Evolutionary conservation across 2,329 filamentous ascomycete genomes (phyloP).

Genomic region (Dactylonectria estremocensis): DNA sequence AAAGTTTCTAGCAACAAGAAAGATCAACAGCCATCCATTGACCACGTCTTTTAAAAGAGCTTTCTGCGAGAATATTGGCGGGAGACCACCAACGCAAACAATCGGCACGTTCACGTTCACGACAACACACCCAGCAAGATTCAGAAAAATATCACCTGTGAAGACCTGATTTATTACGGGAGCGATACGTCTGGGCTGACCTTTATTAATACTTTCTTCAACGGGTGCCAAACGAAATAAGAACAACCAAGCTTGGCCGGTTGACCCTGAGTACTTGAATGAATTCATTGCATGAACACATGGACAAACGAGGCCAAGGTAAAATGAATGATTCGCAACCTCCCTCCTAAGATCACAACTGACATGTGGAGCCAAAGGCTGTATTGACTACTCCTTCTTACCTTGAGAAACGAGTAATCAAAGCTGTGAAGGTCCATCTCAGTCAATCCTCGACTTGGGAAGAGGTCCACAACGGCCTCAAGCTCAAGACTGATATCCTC

Average conservation of each 20-base stretch:
- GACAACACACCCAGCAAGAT: background rate
- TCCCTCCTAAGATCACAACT: too few species aligned
- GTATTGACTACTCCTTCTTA: too few species aligned
- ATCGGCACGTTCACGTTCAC: background rate
- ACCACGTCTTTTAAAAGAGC: constrained; percentile 37
- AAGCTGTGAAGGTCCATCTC: too few species aligned
- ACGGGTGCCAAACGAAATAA: background rate
- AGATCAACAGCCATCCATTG: background rate
- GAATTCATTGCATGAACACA: background rate
- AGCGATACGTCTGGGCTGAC: background rate
- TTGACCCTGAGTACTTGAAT: background rate
- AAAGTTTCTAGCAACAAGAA: too few species aligned
- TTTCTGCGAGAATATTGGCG: constrained; percentile 27
- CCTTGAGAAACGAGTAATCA: too few species aligned
- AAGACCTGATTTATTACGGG: background rate
- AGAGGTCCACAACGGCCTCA: too few species aligned
- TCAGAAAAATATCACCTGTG: background rate
- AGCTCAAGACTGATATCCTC: background rate
- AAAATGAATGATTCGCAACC: too few species aligned
- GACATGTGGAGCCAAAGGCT: too few species aligned
- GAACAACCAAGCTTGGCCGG: background rate
- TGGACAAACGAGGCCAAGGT: background rate
- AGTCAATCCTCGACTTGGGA: too few species aligned
- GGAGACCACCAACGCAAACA: background rate
- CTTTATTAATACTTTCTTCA: background rate